phyloP scores from a whole-genome alignment of 176 grass and related monocot genomes.

The Tillandsia fasciculata region DNA sequence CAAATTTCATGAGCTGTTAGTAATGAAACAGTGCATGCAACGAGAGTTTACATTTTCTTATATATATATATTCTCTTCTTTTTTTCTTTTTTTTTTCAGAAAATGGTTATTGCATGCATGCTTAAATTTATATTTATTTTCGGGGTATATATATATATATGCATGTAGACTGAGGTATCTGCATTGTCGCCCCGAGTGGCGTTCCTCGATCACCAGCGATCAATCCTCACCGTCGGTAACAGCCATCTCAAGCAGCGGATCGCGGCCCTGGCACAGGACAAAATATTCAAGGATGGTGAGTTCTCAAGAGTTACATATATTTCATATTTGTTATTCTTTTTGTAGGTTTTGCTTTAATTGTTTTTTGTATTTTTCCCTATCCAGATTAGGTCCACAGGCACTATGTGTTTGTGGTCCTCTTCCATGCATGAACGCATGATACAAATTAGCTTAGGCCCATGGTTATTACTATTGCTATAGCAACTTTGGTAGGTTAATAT shows the following conservation, averaged over 20 bases:
- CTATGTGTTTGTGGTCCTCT: too few relatives aligned
- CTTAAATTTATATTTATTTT: not conserved
- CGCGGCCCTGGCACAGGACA: conserved; percentile 69
- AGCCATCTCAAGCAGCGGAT: conserved; percentile 92
- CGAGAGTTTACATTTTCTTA: too few relatives aligned
- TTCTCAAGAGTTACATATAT: not conserved
- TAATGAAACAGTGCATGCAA: too few relatives aligned
- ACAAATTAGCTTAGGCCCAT: too few relatives aligned
- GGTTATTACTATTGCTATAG: too few relatives aligned
- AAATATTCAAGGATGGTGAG: conserved; percentile 80
- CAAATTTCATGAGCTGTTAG: too few relatives aligned
- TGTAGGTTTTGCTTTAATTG: too few relatives aligned
- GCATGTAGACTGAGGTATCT: conserved; percentile 66
- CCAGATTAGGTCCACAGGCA: too few relatives aligned
- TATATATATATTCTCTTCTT: not conserved
- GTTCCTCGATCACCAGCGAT: conserved; percentile 89
- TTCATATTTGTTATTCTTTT: not conserved
- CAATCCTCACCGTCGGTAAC: conserved; percentile 79
- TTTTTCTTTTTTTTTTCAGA: too few relatives aligned
- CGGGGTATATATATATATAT: not conserved
- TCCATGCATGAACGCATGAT: too few relatives aligned
- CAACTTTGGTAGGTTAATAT: too few relatives aligned
- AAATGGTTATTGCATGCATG: not conserved
- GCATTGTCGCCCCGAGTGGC: conserved; percentile 76
- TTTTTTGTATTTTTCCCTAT: too few relatives aligned